Conservation (phyloP, 2,329 filamentous ascomycete genomes). For the Fusarium bactridioides region DNA sequence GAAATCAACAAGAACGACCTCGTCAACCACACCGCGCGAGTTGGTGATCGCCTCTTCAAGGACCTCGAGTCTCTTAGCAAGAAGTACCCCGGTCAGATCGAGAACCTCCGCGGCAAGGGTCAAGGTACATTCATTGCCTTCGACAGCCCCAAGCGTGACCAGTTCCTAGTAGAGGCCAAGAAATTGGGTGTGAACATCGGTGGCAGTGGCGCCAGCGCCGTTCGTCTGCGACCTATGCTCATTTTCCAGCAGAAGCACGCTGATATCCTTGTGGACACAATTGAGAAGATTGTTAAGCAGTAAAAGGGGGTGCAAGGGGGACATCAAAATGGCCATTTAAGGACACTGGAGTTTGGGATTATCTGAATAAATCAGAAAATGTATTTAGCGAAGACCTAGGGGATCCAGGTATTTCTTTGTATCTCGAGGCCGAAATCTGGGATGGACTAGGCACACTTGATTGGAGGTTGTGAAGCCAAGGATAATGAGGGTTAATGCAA, state of each 20-base stretch:
- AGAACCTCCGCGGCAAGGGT: slow-evolving; percentile 85
- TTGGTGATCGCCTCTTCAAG: slow-evolving; percentile 80
- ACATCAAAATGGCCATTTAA: slow-evolving; percentile 2
- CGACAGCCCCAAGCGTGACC: slow-evolving; percentile 81
- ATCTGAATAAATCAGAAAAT: neutral
- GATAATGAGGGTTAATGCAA: slow-evolving; percentile 2
- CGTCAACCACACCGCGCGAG: slow-evolving; percentile 79
- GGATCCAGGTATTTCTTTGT: neutral
- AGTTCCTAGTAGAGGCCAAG: slow-evolving; percentile 83
- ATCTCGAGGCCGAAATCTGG: neutral
- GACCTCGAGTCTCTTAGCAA: slow-evolving; percentile 72
- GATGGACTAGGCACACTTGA: neutral
- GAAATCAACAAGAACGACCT: slow-evolving; percentile 80
- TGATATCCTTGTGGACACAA: slow-evolving; percentile 78
- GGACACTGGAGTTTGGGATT: slow-evolving; percentile 17
- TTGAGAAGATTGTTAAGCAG: slow-evolving; percentile 76
- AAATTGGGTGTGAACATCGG: slow-evolving; percentile 85
- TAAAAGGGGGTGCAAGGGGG: slow-evolving; percentile 26
- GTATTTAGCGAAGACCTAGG: slow-evolving; percentile 7
- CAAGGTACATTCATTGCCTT: slow-evolving; percentile 94
- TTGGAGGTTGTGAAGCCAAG: neutral
- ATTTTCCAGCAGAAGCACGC: slow-evolving; percentile 92
- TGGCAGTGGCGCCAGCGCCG: slow-evolving; percentile 77
- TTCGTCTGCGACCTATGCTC: slow-evolving; percentile 87
- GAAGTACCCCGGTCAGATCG: slow-evolving; percentile 79